These are phyloP conservation scores for Citrus reticulata DNA, from an alignment of 345 rosid species.

Conservation along the genomic window DNA sequence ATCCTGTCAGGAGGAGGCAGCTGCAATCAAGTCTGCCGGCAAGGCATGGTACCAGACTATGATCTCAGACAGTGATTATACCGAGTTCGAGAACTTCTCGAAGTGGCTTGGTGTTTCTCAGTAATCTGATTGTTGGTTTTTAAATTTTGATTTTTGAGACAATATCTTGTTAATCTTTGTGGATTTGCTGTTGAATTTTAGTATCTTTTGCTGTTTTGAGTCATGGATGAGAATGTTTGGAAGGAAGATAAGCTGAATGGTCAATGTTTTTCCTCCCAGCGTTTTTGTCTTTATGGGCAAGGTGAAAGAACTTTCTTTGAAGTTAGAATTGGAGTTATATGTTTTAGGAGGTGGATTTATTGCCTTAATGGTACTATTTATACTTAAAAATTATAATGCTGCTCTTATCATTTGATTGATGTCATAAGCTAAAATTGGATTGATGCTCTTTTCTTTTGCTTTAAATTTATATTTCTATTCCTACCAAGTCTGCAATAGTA, in stretches of 20 bases:
- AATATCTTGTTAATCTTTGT: constrained; percentile 6
- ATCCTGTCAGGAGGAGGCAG: constrained; percentile 67
- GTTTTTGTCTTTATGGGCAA: not conserved
- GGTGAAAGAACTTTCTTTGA: not conserved
- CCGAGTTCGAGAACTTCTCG: constrained; percentile 76
- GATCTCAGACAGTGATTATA: constrained; percentile 91
- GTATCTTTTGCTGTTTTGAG: constrained; percentile 5
- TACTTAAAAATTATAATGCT: no score
- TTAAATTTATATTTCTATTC: no score
- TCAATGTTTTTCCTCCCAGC: not conserved
- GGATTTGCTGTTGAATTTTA: constrained; percentile 1
- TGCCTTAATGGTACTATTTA: not conserved
- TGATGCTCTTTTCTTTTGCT: no score
- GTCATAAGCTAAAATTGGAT: no score
- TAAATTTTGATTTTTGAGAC: not conserved
- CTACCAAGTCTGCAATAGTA: no score
- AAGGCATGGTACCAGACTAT: constrained; percentile 92
- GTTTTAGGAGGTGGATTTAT: not conserved
- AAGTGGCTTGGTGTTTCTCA: constrained; percentile 84
- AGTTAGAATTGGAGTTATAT: not conserved
- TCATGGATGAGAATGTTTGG: constrained; percentile 7
- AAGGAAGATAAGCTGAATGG: not conserved
- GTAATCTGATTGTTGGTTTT: constrained; percentile 25
- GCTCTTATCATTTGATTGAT: no score
- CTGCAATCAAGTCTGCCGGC: constrained; percentile 71